Evolutionary conservation across 2,329 filamentous ascomycete genomes (phyloP).

Genomic region (Clonostachys rosea): DNA sequence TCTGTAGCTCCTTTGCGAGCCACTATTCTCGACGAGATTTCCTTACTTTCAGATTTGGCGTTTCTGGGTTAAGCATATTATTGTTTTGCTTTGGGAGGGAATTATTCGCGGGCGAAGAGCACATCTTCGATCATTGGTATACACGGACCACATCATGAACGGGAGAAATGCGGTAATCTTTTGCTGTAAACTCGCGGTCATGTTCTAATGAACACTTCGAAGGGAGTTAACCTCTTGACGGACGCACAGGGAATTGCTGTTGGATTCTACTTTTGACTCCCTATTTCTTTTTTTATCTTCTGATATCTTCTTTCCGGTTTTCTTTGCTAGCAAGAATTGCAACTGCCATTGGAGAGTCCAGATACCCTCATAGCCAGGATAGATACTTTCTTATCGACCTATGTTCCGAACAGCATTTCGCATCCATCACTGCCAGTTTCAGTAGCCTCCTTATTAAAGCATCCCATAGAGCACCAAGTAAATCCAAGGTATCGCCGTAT

Average conservation of each 20-base stretch:
- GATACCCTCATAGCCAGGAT: not conserved
- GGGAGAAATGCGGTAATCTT: not conserved
- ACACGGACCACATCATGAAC: not conserved
- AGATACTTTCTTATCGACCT: not conserved
- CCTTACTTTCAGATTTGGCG: no score
- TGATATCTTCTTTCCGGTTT: not conserved
- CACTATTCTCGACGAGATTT: no score
- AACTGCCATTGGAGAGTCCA: not conserved
- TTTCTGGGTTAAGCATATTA: no score
- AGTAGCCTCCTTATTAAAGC: no score
- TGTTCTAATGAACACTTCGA: no score
- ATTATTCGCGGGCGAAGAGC: no score
- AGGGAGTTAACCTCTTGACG: slow-evolving; percentile 4
- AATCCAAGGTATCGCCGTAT: no score
- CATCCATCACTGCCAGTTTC: no score
- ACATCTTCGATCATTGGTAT: not conserved
- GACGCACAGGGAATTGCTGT: not conserved
- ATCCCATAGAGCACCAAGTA: no score
- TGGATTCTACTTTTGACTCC: not conserved
- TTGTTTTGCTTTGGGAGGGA: no score
- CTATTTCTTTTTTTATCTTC: not conserved
- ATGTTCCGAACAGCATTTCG: not conserved
- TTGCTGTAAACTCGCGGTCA: not conserved
- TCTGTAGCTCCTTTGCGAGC: no score
- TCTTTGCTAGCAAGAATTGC: not conserved